Base-by-base conservation (phyloP, 2,329 filamentous ascomycete genomes). In the Colletotrichum sublineola region DNA sequence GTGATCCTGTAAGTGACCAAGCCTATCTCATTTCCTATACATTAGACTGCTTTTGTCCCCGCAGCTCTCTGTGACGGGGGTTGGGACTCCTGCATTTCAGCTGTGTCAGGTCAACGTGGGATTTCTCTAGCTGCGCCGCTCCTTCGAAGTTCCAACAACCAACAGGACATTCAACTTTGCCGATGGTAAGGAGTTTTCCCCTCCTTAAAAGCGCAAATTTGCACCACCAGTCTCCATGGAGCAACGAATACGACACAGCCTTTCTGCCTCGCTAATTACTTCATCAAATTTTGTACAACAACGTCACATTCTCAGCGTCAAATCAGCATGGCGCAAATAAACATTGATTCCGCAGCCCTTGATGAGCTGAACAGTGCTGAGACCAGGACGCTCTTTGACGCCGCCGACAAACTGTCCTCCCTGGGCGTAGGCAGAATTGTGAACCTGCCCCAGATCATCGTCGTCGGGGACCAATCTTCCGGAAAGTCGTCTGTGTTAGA, bases 401-500 rank as follows among this genome's bases (percentile, higher is more conserved):
- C 85, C 0, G 86, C 89, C 36, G 86, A 90, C 74, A 81, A 82
- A 0, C 79, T 92, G 0, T 84, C 86, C 6, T 81, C 82, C 3
- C 82, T 84, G 14, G 87, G 89, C 1, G 81, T 86, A 2, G 84
- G 80, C 11, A 84, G 78, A 2, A 82, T 87, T 18, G 81, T 88
- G 33, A 79, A 85, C 48, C 79, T 88, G 0, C 87, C 88, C 1
- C 86, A 89, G 74, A 82, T 90, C 48, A 84, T 91, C 5, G 89
- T 91, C 5, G 87, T 88, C 38, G 89, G 90, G 5, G 86, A 90
- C 66, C 88, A 90, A 68, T 90, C 87, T 0, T 86, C 86, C 0
- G 90, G 90, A 2, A 92, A 92, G 76, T 90, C 86, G n/a, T 91
- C 89, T 0, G 88, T 92, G 0, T 84, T 92, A 0, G 88, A 92